Conservation (phyloP, 306 rosid species). For the Gleditsia sinensis region DNA sequence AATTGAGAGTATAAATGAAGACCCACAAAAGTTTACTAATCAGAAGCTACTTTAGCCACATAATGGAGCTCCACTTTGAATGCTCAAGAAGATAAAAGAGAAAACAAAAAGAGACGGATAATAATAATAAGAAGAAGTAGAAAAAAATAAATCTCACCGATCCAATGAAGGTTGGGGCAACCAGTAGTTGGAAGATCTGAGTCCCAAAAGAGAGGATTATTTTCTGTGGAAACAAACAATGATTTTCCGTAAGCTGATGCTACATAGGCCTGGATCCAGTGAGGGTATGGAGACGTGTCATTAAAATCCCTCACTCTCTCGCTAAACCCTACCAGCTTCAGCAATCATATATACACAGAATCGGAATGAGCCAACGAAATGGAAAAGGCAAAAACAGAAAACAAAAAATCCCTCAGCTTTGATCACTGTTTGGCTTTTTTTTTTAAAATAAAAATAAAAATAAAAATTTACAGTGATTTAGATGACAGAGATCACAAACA, state of each 20-base stretch:
- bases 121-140: neutral
- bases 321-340: neutral
- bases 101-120: neutral
- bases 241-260: neutral
- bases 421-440: neutral
- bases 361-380: neutral
- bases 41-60: slow-evolving; percentile 14
- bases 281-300: neutral
- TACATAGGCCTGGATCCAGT: slow-evolving; percentile 4
- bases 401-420: slow-evolving; percentile 11
- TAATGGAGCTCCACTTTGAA: slow-evolving; percentile 9
- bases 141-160: slow-evolving; percentile 40
- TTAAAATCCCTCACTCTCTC: neutral
- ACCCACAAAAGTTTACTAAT: neutral
- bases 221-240: slow-evolving; percentile 29
- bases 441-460: no score
- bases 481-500: neutral
- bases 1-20: neutral
- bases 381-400: neutral
- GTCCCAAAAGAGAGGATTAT: neutral
- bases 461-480: neutral
- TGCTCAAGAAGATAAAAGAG: neutral
- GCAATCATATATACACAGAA: slow-evolving; percentile 11
- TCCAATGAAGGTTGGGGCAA: slow-evolving; percentile 31
- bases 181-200: slow-evolving; percentile 43